These are phyloP conservation scores for Vitis hybrid DNA, from an alignment of 177 flowering plant genomes.

Conservation along the genomic window DNA sequence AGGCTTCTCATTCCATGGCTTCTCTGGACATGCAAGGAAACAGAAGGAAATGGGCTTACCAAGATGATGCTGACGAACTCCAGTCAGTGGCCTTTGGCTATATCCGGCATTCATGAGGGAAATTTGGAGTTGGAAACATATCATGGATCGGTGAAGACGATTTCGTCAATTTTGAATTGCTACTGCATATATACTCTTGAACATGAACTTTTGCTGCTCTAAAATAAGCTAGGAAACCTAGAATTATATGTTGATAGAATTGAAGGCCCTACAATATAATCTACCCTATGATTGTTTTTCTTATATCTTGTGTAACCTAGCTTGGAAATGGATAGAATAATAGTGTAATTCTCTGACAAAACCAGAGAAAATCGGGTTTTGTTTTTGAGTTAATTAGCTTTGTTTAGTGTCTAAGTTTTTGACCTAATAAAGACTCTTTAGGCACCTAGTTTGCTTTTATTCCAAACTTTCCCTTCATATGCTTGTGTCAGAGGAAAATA, in stretches of 20 bases:
- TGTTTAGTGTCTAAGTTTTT: conserved; percentile 12
- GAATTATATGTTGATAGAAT: conserved; percentile 22
- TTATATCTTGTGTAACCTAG: conserved; percentile 21
- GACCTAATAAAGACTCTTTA: conserved; percentile 8
- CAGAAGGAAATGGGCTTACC: conserved; percentile 50
- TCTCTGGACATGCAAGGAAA: conserved; percentile 42
- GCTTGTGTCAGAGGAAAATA: not conserved
- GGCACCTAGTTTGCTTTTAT: conserved; percentile 7
- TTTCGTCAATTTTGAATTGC: conserved; percentile 23
- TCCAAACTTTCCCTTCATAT: not conserved
- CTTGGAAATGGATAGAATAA: conserved; percentile 22
- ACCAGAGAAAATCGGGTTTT: conserved; percentile 2
- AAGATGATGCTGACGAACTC: conserved; percentile 51
- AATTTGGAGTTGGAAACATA: not conserved
- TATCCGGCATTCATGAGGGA: conserved; percentile 33
- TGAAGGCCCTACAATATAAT: conserved; percentile 22
- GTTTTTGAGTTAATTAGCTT: not conserved
- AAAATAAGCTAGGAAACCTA: conserved; percentile 40
- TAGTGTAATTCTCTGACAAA: conserved; percentile 17
- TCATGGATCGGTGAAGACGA: conserved; percentile 14
- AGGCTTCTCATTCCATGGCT: conserved; percentile 40
- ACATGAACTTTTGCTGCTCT: conserved; percentile 25
- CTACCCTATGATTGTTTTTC: conserved; percentile 15
- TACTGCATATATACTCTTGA: conserved; percentile 12
- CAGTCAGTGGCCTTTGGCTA: conserved; percentile 59